A percentile compares a stretch with the other conserved stretches of the same genome.
These are phyloP conservation scores for Pisolithus orientalis DNA, from an alignment of 768 basidiomycete species.

Conservation along the genomic window DNA sequence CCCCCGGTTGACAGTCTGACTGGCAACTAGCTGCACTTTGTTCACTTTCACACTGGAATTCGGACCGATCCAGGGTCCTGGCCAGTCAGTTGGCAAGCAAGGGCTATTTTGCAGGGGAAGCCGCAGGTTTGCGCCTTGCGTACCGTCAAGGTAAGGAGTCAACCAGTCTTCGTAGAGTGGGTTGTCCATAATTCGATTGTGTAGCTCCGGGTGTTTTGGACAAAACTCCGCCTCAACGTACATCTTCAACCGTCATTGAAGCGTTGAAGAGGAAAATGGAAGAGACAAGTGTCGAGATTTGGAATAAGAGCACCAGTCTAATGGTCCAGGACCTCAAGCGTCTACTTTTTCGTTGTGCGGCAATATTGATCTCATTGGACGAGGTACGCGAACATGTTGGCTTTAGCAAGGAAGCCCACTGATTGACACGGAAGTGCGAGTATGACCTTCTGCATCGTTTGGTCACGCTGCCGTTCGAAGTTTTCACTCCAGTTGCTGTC, in stretches of 20 bases:
- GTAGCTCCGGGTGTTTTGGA: slow-evolving; percentile 55
- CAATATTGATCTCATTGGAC: slow-evolving; percentile 64
- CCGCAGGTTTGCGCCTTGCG: slow-evolving; percentile 71
- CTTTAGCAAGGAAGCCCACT: not conserved
- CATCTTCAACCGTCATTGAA: slow-evolving; percentile 55
- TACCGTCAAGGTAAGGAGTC: slow-evolving; percentile 50
- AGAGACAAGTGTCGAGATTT: slow-evolving; percentile 59
- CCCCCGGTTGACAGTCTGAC: slow-evolving; percentile 1
- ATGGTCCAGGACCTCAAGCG: slow-evolving; percentile 80
- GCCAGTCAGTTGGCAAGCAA: slow-evolving; percentile 86
- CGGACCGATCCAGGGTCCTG: slow-evolving; percentile 77
- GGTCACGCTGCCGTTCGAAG: slow-evolving; percentile 82
- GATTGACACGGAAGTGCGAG: slow-evolving; percentile 54
- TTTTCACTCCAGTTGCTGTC: slow-evolving; percentile 81
- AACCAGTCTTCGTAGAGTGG: not conserved
- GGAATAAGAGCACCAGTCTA: slow-evolving; percentile 63
- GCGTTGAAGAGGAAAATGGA: slow-evolving; percentile 65
- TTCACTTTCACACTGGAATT: slow-evolving; percentile 53
- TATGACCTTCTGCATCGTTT: slow-evolving; percentile 81
- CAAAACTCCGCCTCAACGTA: slow-evolving; percentile 51
- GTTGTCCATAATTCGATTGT: not conserved
- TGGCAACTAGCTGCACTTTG: slow-evolving; percentile 45
- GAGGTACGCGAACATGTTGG: slow-evolving; percentile 36
- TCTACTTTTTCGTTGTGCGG: slow-evolving; percentile 81
- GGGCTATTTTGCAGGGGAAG: slow-evolving; percentile 85